Percentiles rank a stretch among this genome's conserved stretches.
phyloP scores from a whole-genome alignment of 257 asterid species.

The Penstemon barbatus region DNA sequence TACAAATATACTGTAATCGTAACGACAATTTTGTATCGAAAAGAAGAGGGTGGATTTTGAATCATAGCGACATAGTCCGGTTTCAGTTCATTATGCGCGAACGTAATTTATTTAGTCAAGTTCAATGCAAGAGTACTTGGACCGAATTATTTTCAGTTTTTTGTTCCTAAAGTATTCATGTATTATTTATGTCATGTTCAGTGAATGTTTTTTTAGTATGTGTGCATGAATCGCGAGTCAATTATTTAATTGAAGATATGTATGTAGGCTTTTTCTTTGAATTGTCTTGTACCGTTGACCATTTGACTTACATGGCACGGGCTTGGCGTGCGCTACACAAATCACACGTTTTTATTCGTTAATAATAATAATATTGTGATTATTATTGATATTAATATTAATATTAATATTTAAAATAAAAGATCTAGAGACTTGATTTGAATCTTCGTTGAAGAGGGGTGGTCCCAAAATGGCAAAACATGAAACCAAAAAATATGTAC shows the following conservation, averaged over 20 bases:
- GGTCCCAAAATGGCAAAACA: neutral
- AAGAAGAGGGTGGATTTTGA: neutral
- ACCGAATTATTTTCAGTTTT: too few species aligned
- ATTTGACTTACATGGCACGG: neutral
- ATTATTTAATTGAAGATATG: neutral
- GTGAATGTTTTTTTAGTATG: neutral
- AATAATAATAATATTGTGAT: neutral
- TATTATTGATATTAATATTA: neutral
- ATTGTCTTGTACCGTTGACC: neutral
- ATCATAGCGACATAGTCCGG: neutral
- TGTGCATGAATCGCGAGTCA: slow-evolving; percentile 6
- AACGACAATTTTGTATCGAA: slow-evolving; percentile 13
- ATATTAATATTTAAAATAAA: too few species aligned
- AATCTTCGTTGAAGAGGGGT: too few species aligned
- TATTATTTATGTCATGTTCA: neutral
- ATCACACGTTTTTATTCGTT: neutral
- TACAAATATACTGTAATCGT: neutral
- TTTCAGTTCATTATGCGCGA: too few species aligned
- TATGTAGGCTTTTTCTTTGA: neutral
- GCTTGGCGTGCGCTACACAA: neutral
- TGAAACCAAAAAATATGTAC: neutral
- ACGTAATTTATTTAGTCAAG: too few species aligned
- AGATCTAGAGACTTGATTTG: too few species aligned
- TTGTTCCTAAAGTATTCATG: neutral
- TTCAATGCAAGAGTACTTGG: too few species aligned